Base-by-base conservation (phyloP, 164 flowering plant species). In the Tetracentron sinense region DNA sequence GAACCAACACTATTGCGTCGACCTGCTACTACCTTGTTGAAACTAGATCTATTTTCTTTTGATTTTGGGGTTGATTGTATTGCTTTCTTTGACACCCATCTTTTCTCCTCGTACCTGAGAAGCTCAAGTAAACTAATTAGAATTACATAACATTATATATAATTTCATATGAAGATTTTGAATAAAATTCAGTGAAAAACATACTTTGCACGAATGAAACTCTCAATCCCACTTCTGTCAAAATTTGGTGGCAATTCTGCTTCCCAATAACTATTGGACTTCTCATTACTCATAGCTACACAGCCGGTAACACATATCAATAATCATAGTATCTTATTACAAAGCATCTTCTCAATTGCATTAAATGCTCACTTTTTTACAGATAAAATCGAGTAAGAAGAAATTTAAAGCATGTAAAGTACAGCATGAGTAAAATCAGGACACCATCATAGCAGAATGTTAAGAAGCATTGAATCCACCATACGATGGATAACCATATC, bases 251-350 rank as follows among this genome's bases (percentile, higher is more conserved):
- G 90, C 65, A 89, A 52, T 69, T 87, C 89, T 63, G 96, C 89
- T 75, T 87, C 92, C 92, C 96, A 89, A 68, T 80, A 85, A 60
- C 74, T 73, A 69, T 89, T 89, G 57, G 96, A 76, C 71, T 78
- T 89, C 67, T 72, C 85, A 70, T 89, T 87, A 63, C 90, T 87
- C 85, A 84, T 81, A 22, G 88, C 96, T 89, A 42, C 68, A 62
- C 19, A 56, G 53, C 22, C 12, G 30, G 19, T 17, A 12, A 16
- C 54, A 29, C 20, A 60, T 17, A 35, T 20, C 30, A 64, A 30
- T 11, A 48, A 7, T n/a, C 52, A 46, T 21, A 19, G 7, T 3
- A 46, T 21, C 22, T 30, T 28, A 54, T 16, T 51, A 62, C 31
- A 17, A 35, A 38, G 28, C 1, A 27, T 35, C 31, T 14, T 52